Evolutionary conservation across 2,329 filamentous ascomycete species (phyloP).

Genomic region (Magnaporthiopsis incrustans): DNA sequence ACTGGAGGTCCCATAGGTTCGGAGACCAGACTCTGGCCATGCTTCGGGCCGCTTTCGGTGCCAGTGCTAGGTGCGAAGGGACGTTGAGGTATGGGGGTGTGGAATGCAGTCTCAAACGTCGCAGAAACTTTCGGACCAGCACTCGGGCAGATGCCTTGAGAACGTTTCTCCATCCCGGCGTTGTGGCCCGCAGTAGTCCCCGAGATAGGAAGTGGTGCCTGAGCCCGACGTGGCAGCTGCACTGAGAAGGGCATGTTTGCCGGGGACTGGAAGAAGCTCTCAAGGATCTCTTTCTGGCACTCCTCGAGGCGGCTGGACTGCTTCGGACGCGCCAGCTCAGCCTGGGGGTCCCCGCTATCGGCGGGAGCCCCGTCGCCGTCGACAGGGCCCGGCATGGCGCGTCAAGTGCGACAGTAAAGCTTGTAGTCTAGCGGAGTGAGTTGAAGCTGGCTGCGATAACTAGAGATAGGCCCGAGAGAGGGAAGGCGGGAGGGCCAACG

Average conservation of each 20-base stretch:
- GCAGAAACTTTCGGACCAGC: not conserved
- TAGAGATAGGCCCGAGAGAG: not conserved
- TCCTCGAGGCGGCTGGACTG: not conserved
- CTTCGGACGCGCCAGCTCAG: not conserved
- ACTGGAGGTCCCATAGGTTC: not conserved
- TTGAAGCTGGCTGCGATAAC: not conserved
- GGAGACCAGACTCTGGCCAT: not conserved
- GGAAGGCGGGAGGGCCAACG: not conserved
- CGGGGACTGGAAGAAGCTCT: not conserved
- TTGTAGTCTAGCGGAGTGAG: not conserved
- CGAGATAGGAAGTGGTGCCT: not conserved
- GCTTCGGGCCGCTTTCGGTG: not conserved
- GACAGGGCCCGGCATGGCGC: not conserved
- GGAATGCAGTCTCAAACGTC: not conserved
- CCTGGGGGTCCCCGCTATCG: too few relatives aligned
- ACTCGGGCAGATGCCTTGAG: not conserved
- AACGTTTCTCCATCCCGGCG: not conserved
- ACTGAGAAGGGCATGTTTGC: not conserved
- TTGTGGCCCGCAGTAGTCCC: not conserved
- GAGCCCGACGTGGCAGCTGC: not conserved
- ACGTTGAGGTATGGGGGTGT: not conserved
- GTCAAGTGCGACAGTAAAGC: not conserved
- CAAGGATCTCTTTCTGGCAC: not conserved
- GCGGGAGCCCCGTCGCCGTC: not conserved
- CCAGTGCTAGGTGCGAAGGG: not conserved